phyloP scores from a whole-genome alignment of 2,329 filamentous ascomycete genomes.

The Ceratocystis smalleyi region DNA sequence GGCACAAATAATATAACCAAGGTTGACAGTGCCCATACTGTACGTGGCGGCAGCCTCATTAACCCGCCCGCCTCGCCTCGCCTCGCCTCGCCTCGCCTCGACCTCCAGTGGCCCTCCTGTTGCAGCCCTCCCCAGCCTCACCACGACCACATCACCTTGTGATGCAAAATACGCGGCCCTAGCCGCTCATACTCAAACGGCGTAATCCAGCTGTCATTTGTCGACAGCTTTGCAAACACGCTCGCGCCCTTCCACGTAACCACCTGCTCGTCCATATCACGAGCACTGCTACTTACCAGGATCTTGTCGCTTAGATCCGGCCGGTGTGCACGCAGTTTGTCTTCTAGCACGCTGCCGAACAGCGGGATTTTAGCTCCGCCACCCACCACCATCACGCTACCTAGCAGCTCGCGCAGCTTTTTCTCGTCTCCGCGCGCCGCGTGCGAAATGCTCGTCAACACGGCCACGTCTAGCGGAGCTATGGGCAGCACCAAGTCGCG shows the following conservation, averaged over 20 bases:
- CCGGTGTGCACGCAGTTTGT: conserved; percentile 53
- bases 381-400: conserved; percentile 79
- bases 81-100: neutral
- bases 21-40: no score
- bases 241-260: conserved; percentile 95
- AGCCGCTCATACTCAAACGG: conserved; percentile 75
- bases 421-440: conserved; percentile 81
- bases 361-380: conserved; percentile 68
- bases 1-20: no score
- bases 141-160: conserved; percentile 58
- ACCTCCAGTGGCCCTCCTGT: neutral
- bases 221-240: conserved; percentile 81
- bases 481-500: conserved; percentile 69
- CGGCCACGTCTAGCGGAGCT: conserved; percentile 73
- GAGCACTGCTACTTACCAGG: conserved; percentile 53
- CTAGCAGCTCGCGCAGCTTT: conserved; percentile 78
- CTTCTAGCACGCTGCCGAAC: conserved; percentile 70
- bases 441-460: conserved; percentile 76
- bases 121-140: conserved; percentile 21
- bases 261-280: conserved; percentile 95
- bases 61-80: no score
- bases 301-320: conserved; percentile 46
- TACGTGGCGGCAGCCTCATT: no score
- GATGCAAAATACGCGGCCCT: conserved; percentile 65
- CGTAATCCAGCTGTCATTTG: conserved; percentile 92